Evolutionary conservation across 108 stramenopile genomes (phyloP).

Genomic region (Stephanodiscus minutulus): DNA sequence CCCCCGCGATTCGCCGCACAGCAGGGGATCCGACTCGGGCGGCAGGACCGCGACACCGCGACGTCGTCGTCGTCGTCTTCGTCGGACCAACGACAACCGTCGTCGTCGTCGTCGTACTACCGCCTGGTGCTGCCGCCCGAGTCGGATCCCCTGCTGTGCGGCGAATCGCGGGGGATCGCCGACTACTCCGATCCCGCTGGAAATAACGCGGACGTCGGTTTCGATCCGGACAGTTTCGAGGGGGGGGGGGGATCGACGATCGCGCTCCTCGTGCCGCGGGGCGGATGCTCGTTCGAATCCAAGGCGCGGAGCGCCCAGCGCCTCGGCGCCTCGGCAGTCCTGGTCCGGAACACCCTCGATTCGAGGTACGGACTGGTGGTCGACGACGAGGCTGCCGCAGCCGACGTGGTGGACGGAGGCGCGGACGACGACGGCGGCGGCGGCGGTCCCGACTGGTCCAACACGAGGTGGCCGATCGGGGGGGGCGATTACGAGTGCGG

Average conservation of each 20-base stretch:
- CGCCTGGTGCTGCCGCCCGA: slow-evolving; percentile 25
- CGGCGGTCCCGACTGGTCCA: slow-evolving; percentile 14
- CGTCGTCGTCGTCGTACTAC: slow-evolving; percentile 5
- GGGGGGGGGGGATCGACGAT: too few species aligned
- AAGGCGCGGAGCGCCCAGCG: slow-evolving; percentile 69
- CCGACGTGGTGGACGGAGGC: slow-evolving; percentile 18
- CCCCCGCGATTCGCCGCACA: slow-evolving; percentile 20
- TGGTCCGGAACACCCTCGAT: slow-evolving; percentile 66
- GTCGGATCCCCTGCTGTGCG: slow-evolving; percentile 51
- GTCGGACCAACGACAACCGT: not conserved
- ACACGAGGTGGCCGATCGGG: slow-evolving; percentile 36
- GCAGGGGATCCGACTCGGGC: slow-evolving; percentile 43
- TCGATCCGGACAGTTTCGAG: slow-evolving; percentile 12
- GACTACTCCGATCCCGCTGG: too few species aligned
- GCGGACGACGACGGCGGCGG: slow-evolving; percentile 1
- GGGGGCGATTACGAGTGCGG: slow-evolving; percentile 85
- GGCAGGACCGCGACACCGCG: slow-evolving; percentile 23
- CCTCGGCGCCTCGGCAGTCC: slow-evolving; percentile 61
- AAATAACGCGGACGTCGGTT: slow-evolving; percentile 6
- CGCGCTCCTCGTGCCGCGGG: slow-evolving; percentile 74
- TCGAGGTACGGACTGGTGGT: slow-evolving; percentile 52
- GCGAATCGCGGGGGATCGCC: slow-evolving; percentile 8
- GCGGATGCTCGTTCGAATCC: slow-evolving; percentile 72
- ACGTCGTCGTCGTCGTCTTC: not conserved
- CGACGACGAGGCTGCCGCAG: not conserved